Evolutionary conservation across 352 stramenopile genomes (phyloP).

Genomic region (Phytophthora citricola): DNA sequence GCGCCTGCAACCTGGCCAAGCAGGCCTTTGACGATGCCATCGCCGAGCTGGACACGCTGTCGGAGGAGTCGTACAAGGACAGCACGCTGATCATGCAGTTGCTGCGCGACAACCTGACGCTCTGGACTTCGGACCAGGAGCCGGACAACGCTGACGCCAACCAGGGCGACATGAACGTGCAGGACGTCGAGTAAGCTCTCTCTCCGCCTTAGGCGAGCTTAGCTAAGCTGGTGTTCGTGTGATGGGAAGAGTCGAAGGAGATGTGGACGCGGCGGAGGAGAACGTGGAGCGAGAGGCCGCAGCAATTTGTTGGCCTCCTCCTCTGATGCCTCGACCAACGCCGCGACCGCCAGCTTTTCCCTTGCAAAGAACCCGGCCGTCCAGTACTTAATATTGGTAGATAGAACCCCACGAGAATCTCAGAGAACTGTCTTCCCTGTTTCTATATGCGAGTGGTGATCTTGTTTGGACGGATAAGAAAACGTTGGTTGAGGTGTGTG

Average conservation of each 20-base stretch:
- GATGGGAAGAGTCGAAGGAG: slow-evolving; percentile 16
- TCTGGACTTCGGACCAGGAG: slow-evolving; percentile 98
- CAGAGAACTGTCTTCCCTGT: slow-evolving; percentile 35
- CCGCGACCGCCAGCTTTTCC: slow-evolving; percentile 4
- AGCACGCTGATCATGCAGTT: slow-evolving; percentile 99
- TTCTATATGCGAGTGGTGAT: background rate
- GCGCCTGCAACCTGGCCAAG: slow-evolving; percentile 94
- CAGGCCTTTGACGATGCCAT: slow-evolving; percentile 99
- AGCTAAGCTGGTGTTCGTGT: slow-evolving; percentile 15
- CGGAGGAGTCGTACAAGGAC: slow-evolving; percentile 99
- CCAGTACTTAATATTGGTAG: slow-evolving; percentile 51
- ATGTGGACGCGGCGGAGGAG: slow-evolving; percentile 15
- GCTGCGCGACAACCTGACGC: slow-evolving; percentile 98
- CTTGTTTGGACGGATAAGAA: background rate
- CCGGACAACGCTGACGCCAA: slow-evolving; percentile 89
- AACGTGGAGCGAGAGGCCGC: slow-evolving; percentile 35
- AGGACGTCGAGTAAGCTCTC: slow-evolving; percentile 73
- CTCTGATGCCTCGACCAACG: slow-evolving; percentile 15
- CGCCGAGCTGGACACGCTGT: slow-evolving; percentile 98
- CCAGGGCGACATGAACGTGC: slow-evolving; percentile 89
- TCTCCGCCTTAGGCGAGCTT: slow-evolving; percentile 24
- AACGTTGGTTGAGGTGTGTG: background rate
- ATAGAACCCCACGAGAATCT: slow-evolving; percentile 38
- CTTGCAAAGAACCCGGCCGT: slow-evolving; percentile 8
- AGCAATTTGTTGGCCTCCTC: slow-evolving; percentile 42